These are phyloP conservation scores for Trichoderma hamatum DNA, from an alignment of 2,329 filamentous ascomycete species.

Conservation along the genomic window DNA sequence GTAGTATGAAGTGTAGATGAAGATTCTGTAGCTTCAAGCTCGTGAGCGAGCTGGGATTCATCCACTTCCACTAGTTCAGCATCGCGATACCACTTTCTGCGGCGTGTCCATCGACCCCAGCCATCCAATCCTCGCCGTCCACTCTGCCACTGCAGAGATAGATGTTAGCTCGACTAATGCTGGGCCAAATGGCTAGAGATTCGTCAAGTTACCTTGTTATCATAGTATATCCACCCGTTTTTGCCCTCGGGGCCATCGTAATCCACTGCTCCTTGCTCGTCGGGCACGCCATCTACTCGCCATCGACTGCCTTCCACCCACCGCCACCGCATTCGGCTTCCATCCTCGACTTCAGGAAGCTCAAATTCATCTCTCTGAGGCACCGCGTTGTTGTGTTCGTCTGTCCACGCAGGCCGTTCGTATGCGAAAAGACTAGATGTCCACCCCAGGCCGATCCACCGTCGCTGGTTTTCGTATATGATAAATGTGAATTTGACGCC, in stretches of 20 bases:
- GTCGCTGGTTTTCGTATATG: conserved; percentile 91
- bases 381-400: conserved; percentile 86
- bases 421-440: conserved; percentile 89
- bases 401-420: conserved; percentile 89
- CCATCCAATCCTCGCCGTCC: conserved; percentile 83
- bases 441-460: conserved; percentile 95
- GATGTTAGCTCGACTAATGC: neutral
- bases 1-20: conserved; percentile 35
- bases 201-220: conserved; percentile 74
- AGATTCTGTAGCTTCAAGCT: conserved; percentile 41
- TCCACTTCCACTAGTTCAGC: conserved; percentile 85
- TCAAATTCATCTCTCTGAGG: conserved; percentile 72
- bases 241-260: conserved; percentile 63
- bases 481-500: conserved; percentile 96
- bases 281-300: conserved; percentile 76
- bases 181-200: no score
- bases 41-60: conserved; percentile 38
- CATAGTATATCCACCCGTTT: conserved; percentile 95
- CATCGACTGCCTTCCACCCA: conserved; percentile 88
- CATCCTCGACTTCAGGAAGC: conserved; percentile 63
- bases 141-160: conserved; percentile 72
- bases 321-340: conserved; percentile 60
- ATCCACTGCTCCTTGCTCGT: conserved; percentile 49
- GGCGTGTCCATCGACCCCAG: conserved; percentile 91
- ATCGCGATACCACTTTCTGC: conserved; percentile 94